Base-by-base conservation (phyloP, 2,329 filamentous ascomycete species). In the Claviceps purpurea region DNA sequence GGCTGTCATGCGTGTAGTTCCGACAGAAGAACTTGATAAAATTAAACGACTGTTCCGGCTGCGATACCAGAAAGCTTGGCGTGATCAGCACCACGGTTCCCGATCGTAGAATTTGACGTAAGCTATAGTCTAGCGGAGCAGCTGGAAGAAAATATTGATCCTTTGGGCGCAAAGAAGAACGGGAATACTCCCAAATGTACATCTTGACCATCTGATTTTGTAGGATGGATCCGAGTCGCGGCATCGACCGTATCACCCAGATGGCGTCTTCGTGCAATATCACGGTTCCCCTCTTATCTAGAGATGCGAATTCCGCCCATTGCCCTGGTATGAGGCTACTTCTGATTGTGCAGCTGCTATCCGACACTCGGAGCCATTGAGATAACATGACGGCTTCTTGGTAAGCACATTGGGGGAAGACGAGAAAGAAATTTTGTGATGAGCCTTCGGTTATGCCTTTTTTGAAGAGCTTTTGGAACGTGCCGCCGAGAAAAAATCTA, bases 231-330 rank as follows among this genome's bases (percentile, higher is more conserved):
- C 56, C 41, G 10, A 77, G 55, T 0, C 57, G 54, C 1, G 73
- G 71, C 47, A 77, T 68, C 2, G 63, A 62, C 7, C 70, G 64
- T 5, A 74, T 54, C 5, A 61, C 60, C 59, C 63, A 65, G 10
- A 68, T 55, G 4, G 64, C 64, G 13, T 68, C 62, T 58, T 76
- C 72, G 53, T 78, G 73, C 3, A 78, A 60, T 39, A 78, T 70
- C 11, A 77, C 60, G 48, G 59, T 55, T 20, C 66, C 62, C 43
- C 58, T 49, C 43, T 58, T 49, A 0, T 58, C 52, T 3, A 57
- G 54, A 18, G 61, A 62, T 8, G 62, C 34, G 55, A 81, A 79
- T 18, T 62, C 64, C 4, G 61, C 55, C 77, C 77, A 81, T 8
- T 73, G 66, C 1, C 76, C 76, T 5, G 66, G 39, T 1, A 60